Evolutionary conservation across 768 basidiomycete species (phyloP).

Genomic region (Pleurotus tuber-regium): DNA sequence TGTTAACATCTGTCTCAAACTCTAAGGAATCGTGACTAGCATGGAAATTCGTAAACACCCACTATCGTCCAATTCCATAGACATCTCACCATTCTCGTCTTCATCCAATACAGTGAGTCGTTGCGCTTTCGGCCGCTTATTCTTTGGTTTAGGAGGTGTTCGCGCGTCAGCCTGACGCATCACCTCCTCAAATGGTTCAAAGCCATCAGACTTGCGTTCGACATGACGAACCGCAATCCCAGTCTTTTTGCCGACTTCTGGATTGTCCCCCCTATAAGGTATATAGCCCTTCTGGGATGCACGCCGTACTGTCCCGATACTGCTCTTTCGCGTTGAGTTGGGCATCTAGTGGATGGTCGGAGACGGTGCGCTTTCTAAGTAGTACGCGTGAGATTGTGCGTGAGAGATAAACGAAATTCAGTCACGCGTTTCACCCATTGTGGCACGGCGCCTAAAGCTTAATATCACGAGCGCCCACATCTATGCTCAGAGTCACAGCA

Average conservation of each 20-base stretch:
- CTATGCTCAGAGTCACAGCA: not conserved
- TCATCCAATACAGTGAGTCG: constrained; percentile 32
- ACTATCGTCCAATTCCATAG: constrained; percentile 79
- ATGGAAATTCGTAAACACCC: constrained; percentile 24
- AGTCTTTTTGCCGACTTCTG: constrained; percentile 77
- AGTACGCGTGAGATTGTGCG: not conserved
- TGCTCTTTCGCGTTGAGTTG: constrained; percentile 45
- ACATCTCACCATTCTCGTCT: constrained; percentile 65
- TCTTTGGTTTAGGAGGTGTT: constrained; percentile 57
- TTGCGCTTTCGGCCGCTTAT: constrained; percentile 45
- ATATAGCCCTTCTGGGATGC: constrained; percentile 66
- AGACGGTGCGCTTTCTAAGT: not conserved
- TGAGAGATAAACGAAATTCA: constrained; percentile 7
- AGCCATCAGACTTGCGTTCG: constrained; percentile 75
- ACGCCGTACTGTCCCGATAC: constrained; percentile 41
- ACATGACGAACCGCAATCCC: constrained; percentile 68
- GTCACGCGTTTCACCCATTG: constrained; percentile 17
- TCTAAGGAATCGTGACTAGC: constrained; percentile 9
- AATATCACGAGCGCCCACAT: too few relatives aligned
- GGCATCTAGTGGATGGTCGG: constrained; percentile 32
- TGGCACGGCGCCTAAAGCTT: constrained; percentile 18
- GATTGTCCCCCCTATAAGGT: constrained; percentile 77
- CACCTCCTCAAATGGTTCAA: constrained; percentile 78
- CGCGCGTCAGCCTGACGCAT: constrained; percentile 66
- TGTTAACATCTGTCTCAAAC: constrained; percentile 25